Evolutionary conservation across 768 basidiomycete species (phyloP).

Genomic region (Crepidotus variabilis): DNA sequence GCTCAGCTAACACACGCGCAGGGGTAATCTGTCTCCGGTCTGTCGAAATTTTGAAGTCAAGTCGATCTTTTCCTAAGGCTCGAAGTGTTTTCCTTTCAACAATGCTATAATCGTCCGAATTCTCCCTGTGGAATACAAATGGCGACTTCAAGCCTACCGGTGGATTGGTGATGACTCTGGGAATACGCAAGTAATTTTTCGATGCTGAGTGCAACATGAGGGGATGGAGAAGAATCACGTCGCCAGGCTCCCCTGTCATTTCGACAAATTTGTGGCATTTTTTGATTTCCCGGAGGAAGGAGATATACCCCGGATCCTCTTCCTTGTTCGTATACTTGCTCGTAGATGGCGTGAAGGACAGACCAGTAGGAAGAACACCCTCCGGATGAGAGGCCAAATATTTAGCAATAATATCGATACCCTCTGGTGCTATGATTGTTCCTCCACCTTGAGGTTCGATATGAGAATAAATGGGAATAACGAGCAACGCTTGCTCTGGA

Average conservation of each 20-base stretch:
- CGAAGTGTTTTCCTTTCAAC: slow-evolving; percentile 58
- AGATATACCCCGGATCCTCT: slow-evolving; percentile 41
- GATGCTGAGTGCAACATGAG: slow-evolving; percentile 65
- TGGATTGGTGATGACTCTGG: slow-evolving; percentile 64
- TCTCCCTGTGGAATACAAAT: slow-evolving; percentile 45
- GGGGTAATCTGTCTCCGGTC: slow-evolving; percentile 47
- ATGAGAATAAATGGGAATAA: slow-evolving; percentile 58
- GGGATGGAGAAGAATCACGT: slow-evolving; percentile 61
- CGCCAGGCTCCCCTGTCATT: slow-evolving; percentile 58
- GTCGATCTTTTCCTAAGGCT: slow-evolving; percentile 43
- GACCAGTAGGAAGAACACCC: slow-evolving; percentile 42
- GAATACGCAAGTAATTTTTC: slow-evolving; percentile 52
- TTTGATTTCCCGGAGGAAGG: slow-evolving; percentile 40
- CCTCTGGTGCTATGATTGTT: slow-evolving; percentile 58
- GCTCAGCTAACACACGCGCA: slow-evolving; percentile 36
- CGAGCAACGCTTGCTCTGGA: slow-evolving; percentile 60
- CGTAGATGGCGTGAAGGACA: slow-evolving; percentile 45
- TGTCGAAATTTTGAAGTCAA: slow-evolving; percentile 43
- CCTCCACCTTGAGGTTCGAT: slow-evolving; percentile 53
- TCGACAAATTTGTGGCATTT: slow-evolving; percentile 43
- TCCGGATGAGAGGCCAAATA: slow-evolving; percentile 52
- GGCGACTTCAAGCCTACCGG: slow-evolving; percentile 52
- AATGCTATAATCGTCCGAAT: slow-evolving; percentile 46
- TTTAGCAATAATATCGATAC: slow-evolving; percentile 43
- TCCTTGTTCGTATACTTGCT: slow-evolving; percentile 28